A percentile compares a stretch with the other conserved stretches of the same genome.
Evolutionary conservation across 345 rosid genomes (phyloP).

Genomic region (Triadica sebifera): DNA sequence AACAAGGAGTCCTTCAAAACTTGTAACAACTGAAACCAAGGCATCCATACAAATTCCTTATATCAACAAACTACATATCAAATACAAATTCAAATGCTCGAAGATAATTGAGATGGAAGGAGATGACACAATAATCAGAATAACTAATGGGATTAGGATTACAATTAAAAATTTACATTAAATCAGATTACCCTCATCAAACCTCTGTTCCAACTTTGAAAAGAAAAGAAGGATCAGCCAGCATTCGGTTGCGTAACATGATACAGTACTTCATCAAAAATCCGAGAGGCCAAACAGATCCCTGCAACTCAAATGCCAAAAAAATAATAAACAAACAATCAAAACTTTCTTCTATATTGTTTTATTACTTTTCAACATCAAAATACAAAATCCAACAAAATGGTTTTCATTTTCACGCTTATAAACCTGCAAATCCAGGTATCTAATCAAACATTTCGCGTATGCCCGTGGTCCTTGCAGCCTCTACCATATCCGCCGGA

Average conservation of each 20-base stretch:
- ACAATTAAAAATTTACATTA: background rate
- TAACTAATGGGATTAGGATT: background rate
- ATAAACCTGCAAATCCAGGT: conserved; percentile 76
- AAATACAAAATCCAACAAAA: background rate
- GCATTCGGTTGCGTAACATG: conserved; percentile 82
- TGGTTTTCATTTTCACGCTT: background rate
- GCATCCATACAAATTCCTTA: background rate
- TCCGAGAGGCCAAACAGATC: conserved; percentile 64
- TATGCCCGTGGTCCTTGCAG: conserved; percentile 69
- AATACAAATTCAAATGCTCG: background rate
- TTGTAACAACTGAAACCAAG: background rate
- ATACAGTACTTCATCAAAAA: conserved; percentile 60
- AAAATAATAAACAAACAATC: background rate
- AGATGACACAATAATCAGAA: background rate
- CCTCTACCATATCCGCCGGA: conserved; percentile 79
- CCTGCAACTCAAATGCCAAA: conserved; percentile 38
- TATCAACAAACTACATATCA: background rate
- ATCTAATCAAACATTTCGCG: conserved; percentile 59
- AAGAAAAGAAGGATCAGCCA: conserved; percentile 94
- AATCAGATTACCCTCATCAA: conserved; percentile 9
- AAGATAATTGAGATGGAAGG: background rate
- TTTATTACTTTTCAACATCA: background rate
- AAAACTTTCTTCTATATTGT: conserved; percentile 14
- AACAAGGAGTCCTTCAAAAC: background rate
- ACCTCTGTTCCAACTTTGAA: conserved; percentile 96